These are phyloP conservation scores for Flaveria linearis DNA, from an alignment of 129 eudicot genomes.

Conservation along the genomic window DNA sequence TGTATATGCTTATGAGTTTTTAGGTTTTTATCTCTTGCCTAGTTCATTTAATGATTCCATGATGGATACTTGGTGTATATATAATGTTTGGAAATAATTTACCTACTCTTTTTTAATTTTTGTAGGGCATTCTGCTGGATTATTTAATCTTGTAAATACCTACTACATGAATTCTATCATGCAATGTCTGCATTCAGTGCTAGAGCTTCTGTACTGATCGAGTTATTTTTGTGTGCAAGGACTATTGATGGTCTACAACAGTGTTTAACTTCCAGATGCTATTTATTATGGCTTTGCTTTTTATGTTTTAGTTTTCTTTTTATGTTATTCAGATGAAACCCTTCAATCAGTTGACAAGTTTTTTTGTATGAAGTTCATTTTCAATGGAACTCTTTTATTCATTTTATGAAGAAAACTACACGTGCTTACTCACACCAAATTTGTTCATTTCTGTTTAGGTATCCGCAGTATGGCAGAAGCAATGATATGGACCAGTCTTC, in stretches of 20 bases:
- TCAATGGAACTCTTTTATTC: background rate
- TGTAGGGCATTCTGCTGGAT: constrained; percentile 97
- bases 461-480: constrained; percentile 71
- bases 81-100: background rate
- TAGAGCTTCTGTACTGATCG: constrained; percentile 83
- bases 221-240: constrained; percentile 31
- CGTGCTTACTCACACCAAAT: background rate
- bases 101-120: background rate
- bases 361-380: background rate
- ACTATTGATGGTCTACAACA: background rate
- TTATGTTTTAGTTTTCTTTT: background rate
- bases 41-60: background rate
- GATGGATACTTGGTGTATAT: constrained; percentile 12
- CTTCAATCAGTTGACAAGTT: background rate
- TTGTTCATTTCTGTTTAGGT: constrained; percentile 45
- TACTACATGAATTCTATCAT: constrained; percentile 97
- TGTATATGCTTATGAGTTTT: background rate
- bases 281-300: constrained; percentile 4
- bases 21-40: constrained; percentile 12
- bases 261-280: constrained; percentile 4
- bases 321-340: background rate
- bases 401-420: constrained; percentile 6
- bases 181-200: constrained; percentile 92
- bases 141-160: constrained; percentile 86
- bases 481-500: constrained; percentile 80